Percentiles rank a stretch among this genome's conserved stretches.
Conservation (phyloP, 2,329 filamentous ascomycete species). For the Thielaviopsis ethacetica region DNA sequence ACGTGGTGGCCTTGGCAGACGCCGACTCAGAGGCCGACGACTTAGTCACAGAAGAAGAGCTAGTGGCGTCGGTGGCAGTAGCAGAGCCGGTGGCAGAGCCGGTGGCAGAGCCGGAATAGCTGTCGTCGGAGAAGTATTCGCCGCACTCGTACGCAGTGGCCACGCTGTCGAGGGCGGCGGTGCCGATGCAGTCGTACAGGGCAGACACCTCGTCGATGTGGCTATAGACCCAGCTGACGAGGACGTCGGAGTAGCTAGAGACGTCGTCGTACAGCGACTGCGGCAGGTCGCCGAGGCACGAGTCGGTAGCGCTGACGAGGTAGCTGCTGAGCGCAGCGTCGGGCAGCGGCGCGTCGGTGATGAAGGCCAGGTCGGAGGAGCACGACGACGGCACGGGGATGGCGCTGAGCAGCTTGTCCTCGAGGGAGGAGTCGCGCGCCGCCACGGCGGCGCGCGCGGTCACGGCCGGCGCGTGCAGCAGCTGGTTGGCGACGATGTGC, state of each 20-base stretch:
- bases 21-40: too few species aligned
- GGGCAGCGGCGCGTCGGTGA: background rate
- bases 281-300: background rate
- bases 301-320: background rate
- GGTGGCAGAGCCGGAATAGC: background rate
- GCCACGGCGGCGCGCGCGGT: background rate
- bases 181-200: background rate
- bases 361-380: background rate
- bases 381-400: background rate
- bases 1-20: background rate
- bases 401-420: background rate
- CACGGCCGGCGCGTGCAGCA: background rate
- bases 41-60: too few species aligned
- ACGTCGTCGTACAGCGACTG: background rate
- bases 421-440: background rate
- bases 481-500: background rate
- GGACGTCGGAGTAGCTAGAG: background rate
- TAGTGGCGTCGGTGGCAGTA: too few species aligned
- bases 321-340: background rate
- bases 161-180: background rate
- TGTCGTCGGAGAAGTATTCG: background rate
- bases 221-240: background rate
- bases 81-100: background rate
- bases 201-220: background rate
- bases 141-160: background rate